Base-by-base conservation (phyloP, 1,284 basidiomycete genomes). In the Leccinum griseonigrum region DNA sequence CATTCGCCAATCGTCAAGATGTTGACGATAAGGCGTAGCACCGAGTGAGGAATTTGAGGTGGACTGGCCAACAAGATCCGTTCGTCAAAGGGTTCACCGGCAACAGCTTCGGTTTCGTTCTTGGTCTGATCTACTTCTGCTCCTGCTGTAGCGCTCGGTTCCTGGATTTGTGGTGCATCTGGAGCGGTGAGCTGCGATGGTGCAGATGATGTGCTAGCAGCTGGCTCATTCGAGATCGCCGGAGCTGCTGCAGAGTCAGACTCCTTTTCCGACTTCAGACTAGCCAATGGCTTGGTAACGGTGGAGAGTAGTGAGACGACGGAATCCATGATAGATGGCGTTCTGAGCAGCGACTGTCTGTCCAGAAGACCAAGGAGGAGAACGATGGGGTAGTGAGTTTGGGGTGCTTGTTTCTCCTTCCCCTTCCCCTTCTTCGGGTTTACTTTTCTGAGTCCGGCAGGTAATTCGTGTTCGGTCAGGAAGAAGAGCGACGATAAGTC, bases 1-100 rank as follows among this genome's bases (percentile, higher is more conserved):
- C 95, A 97, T 79, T 98, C 95, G 54, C 96, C 95, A 26, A 91
- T 83, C 22, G 95, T 97, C 60, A 98, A 80, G 67, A 97, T 93
- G 73, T 98, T 97, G 71, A 97, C 93, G 63, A 98, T 93, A 48
- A 95, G 85, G 46, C 92, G 88, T 22, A 98, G 82, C 32, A 91
- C 88, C 3, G 85, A 75, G 56, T 91, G 85, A 7, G 95, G 93
- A 63, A 98, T 89, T 66, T 89, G 85, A 13, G 95, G 95, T 28
- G 91, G 87, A 59, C 84, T 85, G 16, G 87, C 78, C 13, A 91
- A 77, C n/a, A 90, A 71, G 13, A 85, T 79, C 63, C 86, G 88
- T 67, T 88, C 86, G 69, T 88, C 88, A 0, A 76, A 69, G 32
- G 76, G 74, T 63, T 82, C 81, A 2, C 69, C 70, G 65, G 64